phyloP scores from a whole-genome alignment of 257 asterid species.

The Thymus quinquecostatus region DNA sequence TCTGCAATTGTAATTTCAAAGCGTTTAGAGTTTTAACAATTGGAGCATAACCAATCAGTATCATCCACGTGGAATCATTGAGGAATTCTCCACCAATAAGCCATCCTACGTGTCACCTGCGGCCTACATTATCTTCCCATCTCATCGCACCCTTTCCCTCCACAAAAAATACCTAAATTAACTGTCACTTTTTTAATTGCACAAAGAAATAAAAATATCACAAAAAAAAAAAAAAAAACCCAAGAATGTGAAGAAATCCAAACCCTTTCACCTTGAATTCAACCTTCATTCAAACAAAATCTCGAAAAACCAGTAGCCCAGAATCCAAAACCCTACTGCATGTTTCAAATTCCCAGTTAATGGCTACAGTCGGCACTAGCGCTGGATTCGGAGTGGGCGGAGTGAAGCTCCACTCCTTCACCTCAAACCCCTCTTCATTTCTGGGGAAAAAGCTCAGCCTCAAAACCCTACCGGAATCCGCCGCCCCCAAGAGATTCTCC shows the following conservation, averaged over 20 bases:
- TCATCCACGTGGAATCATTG: neutral
- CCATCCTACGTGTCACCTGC: slow-evolving; percentile 42
- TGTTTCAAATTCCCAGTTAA: slow-evolving; percentile 23
- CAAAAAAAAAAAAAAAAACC: too few species aligned
- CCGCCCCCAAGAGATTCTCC: slow-evolving; percentile 31
- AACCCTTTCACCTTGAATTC: neutral
- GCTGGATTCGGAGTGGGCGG: slow-evolving; percentile 59
- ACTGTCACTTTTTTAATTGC: slow-evolving; percentile 33
- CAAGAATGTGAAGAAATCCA: neutral
- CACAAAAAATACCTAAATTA: slow-evolving; percentile 72
- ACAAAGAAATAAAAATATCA: slow-evolving; percentile 15
- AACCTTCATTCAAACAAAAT: neutral
- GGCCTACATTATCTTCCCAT: slow-evolving; percentile 44
- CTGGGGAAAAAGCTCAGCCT: slow-evolving; percentile 60
- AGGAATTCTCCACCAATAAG: slow-evolving; percentile 26
- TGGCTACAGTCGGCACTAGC: slow-evolving; percentile 68
- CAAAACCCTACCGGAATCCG: slow-evolving; percentile 43
- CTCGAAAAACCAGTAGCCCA: neutral
- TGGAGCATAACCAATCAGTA: too few species aligned
- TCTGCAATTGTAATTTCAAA: too few species aligned
- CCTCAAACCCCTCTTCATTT: slow-evolving; percentile 55
- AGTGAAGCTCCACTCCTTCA: slow-evolving; percentile 49
- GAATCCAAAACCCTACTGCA: neutral
- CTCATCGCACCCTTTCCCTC: slow-evolving; percentile 46
- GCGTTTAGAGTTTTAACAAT: too few species aligned